Base-by-base conservation (phyloP, 139 green algal species). In the Dunaliella primolecta region DNA sequence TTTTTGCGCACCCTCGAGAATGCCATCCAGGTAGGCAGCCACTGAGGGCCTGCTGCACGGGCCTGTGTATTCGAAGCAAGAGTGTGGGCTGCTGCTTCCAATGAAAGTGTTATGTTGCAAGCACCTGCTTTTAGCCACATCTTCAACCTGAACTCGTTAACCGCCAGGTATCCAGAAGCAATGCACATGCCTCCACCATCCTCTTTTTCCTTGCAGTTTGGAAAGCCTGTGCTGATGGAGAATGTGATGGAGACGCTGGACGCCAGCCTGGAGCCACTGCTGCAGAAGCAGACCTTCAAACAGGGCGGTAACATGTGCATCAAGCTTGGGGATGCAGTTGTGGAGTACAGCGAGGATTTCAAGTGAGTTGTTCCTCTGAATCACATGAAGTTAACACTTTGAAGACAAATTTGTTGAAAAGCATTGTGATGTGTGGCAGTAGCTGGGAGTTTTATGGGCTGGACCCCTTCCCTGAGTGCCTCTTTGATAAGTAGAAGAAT, bases 1-100 rank as follows among this genome's bases (percentile, higher is more conserved):
- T 96, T 93, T 85, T 74, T 98, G 78, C 88, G 94, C 56, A 95
- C 89, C 71, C 86, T 98, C 79, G 94, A 97, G 87, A 97, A 96
- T 74, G 91, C 90, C 64, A 95, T 98, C 81, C 93, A 91, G 85
- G 78, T 34, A 23, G 72, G n/a, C 3, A n/a, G 75, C 32, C 31
- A 32, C 3, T 3, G 33, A 21, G n/a, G 75, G 75, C 30, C 27
- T 11, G 7, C 7, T 80, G 29, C 29, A 80, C 23, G 57, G 57
- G 57, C 57, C 23, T 24, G 23, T 75, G 57, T n/a, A n/a, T n/a
- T n/a, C n/a, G 24, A 24, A 75, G 57, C 23, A n/a, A 75, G 57
- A 75, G 23, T 23, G 57, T 23, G 57, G 57, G 57, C 57, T 75
- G 57, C 57, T 75, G 57, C n/a, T n/a, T n/a, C n/a, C n/a, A n/a